Evolutionary conservation across 805 yeast genomes (phyloP).

Genomic region (Candida insectalens): DNA sequence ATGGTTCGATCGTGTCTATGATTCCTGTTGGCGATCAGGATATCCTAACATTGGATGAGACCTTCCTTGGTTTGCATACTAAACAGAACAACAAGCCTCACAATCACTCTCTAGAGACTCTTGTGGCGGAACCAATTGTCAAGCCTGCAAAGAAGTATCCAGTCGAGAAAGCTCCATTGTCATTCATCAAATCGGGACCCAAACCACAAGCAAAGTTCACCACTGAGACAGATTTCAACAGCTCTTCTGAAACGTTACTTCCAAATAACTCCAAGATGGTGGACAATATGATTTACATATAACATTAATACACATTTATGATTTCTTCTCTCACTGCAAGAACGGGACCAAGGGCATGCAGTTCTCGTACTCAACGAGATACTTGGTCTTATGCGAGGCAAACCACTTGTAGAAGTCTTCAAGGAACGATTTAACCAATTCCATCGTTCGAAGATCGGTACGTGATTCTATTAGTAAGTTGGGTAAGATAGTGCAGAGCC

Average conservation of each 20-base stretch:
- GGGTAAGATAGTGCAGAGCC: conserved; percentile 73
- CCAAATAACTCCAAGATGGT: too few species aligned
- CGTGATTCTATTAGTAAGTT: conserved; percentile 70
- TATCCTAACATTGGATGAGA: conserved; percentile 43
- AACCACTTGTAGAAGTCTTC: conserved; percentile 47
- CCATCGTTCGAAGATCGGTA: conserved; percentile 70
- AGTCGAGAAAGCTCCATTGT: too few species aligned
- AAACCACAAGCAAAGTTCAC: too few species aligned
- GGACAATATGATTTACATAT: too few species aligned
- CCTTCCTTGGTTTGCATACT: conserved; percentile 46
- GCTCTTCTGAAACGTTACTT: too few species aligned
- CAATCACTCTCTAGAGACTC: too few species aligned
- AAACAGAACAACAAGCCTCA: neutral
- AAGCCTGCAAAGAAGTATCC: too few species aligned
- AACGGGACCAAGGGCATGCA: conserved; percentile 29
- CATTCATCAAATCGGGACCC: too few species aligned
- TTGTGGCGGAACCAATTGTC: too few species aligned
- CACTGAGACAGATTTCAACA: too few species aligned
- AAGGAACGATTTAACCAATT: conserved; percentile 42
- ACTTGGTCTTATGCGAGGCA: conserved; percentile 28
- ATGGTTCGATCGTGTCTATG: conserved; percentile 37
- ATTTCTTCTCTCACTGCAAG: conserved; percentile 7
- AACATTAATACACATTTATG: too few species aligned
- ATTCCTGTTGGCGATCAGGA: conserved; percentile 26
- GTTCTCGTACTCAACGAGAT: conserved; percentile 37